phyloP scores from a whole-genome alignment of 176 grass and related monocot species.

The Pontederia paniculata region DNA sequence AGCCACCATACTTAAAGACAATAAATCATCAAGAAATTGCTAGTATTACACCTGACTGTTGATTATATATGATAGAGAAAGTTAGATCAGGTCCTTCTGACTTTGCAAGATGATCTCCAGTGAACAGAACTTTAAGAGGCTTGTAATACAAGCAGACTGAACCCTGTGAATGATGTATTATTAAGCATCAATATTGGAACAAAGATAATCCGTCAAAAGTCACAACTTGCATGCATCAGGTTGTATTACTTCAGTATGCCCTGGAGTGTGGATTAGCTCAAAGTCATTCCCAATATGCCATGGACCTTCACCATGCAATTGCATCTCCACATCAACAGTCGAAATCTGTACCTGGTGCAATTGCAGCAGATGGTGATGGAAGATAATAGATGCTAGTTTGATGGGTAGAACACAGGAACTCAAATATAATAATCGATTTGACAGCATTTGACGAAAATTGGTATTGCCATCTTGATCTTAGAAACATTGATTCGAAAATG shows the following conservation, averaged over 20 bases:
- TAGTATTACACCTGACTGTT: slow-evolving; percentile 43
- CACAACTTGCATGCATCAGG: too few species aligned
- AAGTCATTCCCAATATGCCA: slow-evolving; percentile 65
- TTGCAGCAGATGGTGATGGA: not conserved
- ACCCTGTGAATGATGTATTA: slow-evolving; percentile 31
- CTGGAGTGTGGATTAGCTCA: slow-evolving; percentile 67
- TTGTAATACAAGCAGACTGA: slow-evolving; percentile 76
- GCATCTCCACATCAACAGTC: slow-evolving; percentile 64
- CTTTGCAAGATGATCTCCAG: slow-evolving; percentile 64
- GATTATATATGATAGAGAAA: slow-evolving; percentile 47
- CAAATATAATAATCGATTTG: not conserved
- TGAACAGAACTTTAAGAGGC: slow-evolving; percentile 50
- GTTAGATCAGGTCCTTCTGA: slow-evolving; percentile 46
- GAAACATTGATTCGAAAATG: too few species aligned
- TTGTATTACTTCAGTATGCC: slow-evolving; percentile 53
- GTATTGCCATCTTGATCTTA: too few species aligned
- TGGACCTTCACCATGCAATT: slow-evolving; percentile 69
- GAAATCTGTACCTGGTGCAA: slow-evolving; percentile 34
- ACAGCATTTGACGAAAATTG: not conserved
- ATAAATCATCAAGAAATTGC: not conserved
- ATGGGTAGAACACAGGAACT: not conserved
- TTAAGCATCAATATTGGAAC: not conserved
- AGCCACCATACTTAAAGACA: too few species aligned
- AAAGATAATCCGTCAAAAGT: too few species aligned
- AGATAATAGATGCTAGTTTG: not conserved